Conservation (phyloP, 2,329 filamentous ascomycete genomes). For the Rhynchosporium secalis region DNA sequence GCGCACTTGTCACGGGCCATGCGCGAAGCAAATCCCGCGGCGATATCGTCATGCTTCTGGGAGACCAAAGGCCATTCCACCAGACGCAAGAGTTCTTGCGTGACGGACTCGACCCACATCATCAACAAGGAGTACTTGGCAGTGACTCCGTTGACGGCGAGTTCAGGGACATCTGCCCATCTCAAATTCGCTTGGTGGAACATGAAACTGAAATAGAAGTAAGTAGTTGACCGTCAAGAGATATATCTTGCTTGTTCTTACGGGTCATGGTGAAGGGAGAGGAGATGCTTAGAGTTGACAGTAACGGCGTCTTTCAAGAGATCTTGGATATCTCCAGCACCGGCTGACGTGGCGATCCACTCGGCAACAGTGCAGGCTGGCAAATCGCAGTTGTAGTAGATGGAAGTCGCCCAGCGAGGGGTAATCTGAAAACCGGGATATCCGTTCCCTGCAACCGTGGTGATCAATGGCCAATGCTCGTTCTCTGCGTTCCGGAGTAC, state of each 20-base stretch:
- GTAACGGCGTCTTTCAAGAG: constrained; percentile 52
- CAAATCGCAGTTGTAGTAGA: constrained; percentile 55
- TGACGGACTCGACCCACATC: constrained; percentile 16
- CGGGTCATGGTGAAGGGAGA: constrained; percentile 46
- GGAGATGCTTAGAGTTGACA: constrained; percentile 55
- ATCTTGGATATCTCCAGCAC: constrained; percentile 51
- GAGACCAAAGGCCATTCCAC: constrained; percentile 54
- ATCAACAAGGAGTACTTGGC: constrained; percentile 10
- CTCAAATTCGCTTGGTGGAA: constrained; percentile 63
- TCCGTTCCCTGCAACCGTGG: constrained; percentile 52
- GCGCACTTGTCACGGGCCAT: constrained; percentile 33
- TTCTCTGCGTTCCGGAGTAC: constrained; percentile 48
- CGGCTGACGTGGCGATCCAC: constrained; percentile 53
- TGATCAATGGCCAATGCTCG: constrained; percentile 56
- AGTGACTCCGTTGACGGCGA: constrained; percentile 22
- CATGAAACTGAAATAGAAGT: constrained; percentile 23
- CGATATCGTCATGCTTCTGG: constrained; percentile 56
- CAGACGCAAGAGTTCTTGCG: constrained; percentile 12
- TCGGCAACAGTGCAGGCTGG: constrained; percentile 45
- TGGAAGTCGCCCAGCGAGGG: constrained; percentile 60
- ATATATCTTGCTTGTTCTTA: not conserved
- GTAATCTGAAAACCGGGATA: constrained; percentile 56
- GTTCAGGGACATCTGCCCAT: constrained; percentile 34
- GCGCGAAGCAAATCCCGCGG: constrained; percentile 51
- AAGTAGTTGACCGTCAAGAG: not conserved